Base-by-base conservation (phyloP, 2,329 filamentous ascomycete species). In the Fusarium denticulatum region DNA sequence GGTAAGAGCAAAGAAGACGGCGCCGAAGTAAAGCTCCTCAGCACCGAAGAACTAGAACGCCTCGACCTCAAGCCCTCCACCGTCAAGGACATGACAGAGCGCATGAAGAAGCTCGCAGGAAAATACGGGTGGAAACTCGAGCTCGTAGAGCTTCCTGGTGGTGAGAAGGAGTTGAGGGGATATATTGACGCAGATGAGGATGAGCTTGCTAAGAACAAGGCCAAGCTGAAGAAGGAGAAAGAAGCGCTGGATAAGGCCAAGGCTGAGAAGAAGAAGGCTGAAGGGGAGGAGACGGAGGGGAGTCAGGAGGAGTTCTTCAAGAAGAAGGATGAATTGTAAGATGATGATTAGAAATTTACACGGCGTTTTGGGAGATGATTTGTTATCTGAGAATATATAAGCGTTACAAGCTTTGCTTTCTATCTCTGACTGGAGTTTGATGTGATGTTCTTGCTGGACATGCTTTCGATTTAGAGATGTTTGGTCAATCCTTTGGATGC, bases 41-140 rank as follows among this genome's bases (percentile, higher is more conserved):
- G 87, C 9, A 87, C 90, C 34, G 89, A 92, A 40, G 91, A 95
- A 71, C 85, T 97, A 42, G 88, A 91, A 77, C 88, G 89, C 76
- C 83, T 94, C 49, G 89, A 92, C 20, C 85, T 96, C 36, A 88
- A 91, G 60, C 88, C 88, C 0, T 87, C 91, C 52, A 86, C 91
- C 47, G 86, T 97, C 7, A 91, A 95, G 75, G 86, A 90, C 50
- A 85, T 97, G 79, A 88, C 88, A 76, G 87, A 90, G 71, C 86
- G 93, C 78, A 82, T 97, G 65, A 87, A 93, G 79, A 88, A 90
- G 76, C 79, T 93, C 45, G 93, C 94, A 0, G 89, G 90, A 6
- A 90, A 92, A 13, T 89, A 91, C 73, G 90, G 90, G 22, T 97
- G 95, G 94, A 93, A 91, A 77, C 84, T 97, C 67, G 93, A 96